Evolutionary conservation across 2,329 filamentous ascomycete species (phyloP), one percentile per base, ranked within the genome.

Genomic region (Ophiostoma quercus): DNA sequence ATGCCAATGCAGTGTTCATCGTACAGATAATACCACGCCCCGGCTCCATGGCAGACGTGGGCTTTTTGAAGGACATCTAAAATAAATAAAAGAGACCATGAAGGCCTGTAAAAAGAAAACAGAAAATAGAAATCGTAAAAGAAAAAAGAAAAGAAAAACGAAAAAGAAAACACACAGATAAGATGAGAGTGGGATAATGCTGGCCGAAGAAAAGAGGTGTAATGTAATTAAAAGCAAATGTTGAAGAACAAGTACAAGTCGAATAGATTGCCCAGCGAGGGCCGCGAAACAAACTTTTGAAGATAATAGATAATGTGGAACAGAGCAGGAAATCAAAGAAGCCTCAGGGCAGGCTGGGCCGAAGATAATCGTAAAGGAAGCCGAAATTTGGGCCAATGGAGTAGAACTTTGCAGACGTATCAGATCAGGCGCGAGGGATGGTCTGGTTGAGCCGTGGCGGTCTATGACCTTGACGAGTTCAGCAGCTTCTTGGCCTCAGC

Each of bases 401-500:
- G 4, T 19, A 19, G 16, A 47, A 47, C 19, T 19, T 19, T 47
- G 14, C 19, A 47, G 43, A 7, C 19, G 43, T 47, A n/a, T 47
- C 4, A n/a, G 16, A 19, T 34, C 54, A 60, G 25, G 32, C 19
- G 22, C 25, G 32, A 29, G 57, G 25, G 25, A 12, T 32, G 12
- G 14, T 32, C 12, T 32, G 11, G 5, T 37, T 25, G 22, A 9
- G 19, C 34, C 19, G 34, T 32, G 16, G 3, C 65, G 16, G 67
- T 14, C 32, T 63, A 65, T 11, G 68, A n/a, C n/a, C 41, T 41
- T 57, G 37, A 43, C 34, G 69, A 54, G 3, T 72, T 70, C 5
- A 62, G 47, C 6, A 73, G 68, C 60, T 73, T 41, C 43, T 72
- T 72, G 1, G 77, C 77, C 67, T 78, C 74, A 8, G 73, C 67